Percentiles rank a stretch among this genome's conserved stretches.
Conservation (phyloP, 345 rosid species). For the Lumnitzera racemosa region DNA sequence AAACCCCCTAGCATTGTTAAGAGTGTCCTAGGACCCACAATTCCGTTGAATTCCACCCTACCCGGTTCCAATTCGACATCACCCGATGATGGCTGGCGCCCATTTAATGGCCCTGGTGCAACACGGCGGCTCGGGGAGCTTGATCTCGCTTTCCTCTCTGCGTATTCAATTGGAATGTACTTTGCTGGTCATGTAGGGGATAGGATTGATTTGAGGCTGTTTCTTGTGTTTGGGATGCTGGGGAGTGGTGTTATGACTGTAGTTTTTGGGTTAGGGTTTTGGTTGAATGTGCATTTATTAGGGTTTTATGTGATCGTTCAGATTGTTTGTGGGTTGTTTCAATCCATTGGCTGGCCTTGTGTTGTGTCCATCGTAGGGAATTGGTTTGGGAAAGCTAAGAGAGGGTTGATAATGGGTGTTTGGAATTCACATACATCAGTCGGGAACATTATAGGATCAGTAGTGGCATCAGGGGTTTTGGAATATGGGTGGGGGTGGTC, state of each 20-base stretch:
- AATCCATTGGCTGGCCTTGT: conserved; percentile 98
- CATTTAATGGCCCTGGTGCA: conserved; percentile 63
- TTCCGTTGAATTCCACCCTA: conserved; percentile 16
- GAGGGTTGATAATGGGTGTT: conserved; percentile 88
- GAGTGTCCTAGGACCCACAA: conserved; percentile 70
- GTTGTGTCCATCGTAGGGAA: conserved; percentile 89
- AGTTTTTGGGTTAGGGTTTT: conserved; percentile 71
- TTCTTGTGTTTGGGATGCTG: conserved; percentile 88
- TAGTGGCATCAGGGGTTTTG: conserved; percentile 62
- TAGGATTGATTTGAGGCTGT: conserved; percentile 70
- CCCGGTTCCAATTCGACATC: conserved; percentile 13
- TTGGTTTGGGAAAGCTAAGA: conserved; percentile 85
- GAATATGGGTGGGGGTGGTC: conserved; percentile 99
- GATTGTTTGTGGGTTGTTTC: conserved; percentile 75
- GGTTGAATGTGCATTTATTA: conserved; percentile 60
- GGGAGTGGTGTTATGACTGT: conserved; percentile 77
- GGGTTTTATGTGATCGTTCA: conserved; percentile 55
- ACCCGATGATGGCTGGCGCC: conserved; percentile 66
- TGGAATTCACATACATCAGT: conserved; percentile 90
- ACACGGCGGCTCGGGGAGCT: conserved; percentile 80
- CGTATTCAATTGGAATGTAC: conserved; percentile 78
- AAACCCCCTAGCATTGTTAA: conserved; percentile 94
- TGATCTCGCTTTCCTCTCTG: conserved; percentile 72
- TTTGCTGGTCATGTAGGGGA: conserved; percentile 85
- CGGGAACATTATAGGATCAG: conserved; percentile 80